A percentile compares a stretch with the other conserved stretches of the same genome.
Evolutionary conservation across 1,284 basidiomycete genomes (phyloP).

Genomic region (Pseudozyma hubeiensis): DNA sequence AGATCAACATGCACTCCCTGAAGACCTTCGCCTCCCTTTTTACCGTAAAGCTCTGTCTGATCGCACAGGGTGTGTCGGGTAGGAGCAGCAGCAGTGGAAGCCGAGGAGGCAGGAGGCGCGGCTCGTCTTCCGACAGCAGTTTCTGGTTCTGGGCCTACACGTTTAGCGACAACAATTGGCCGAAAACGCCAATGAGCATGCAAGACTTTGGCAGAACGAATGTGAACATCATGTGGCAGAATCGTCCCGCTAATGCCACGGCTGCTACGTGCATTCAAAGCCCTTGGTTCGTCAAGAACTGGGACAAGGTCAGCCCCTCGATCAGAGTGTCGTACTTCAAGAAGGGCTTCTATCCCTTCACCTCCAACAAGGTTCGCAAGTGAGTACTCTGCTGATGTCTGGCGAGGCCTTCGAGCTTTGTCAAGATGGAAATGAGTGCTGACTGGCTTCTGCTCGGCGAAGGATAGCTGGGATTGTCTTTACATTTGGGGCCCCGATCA

Average conservation of each 20-base stretch:
- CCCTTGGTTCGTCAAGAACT: slow-evolving; percentile 14
- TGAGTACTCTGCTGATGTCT: slow-evolving; percentile 1
- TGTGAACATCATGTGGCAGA: slow-evolving; percentile 14
- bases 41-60: background rate
- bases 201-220: background rate
- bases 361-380: slow-evolving; percentile 2
- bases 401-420: too few species aligned
- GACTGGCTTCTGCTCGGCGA: background rate
- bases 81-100: background rate
- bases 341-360: background rate
- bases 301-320: slow-evolving; percentile 5
- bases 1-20: slow-evolving; percentile 2
- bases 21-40: background rate
- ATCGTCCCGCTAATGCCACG: slow-evolving; percentile 5
- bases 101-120: background rate
- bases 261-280: slow-evolving; percentile 18
- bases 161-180: slow-evolving; percentile 2
- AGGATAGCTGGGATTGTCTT: slow-evolving; percentile 11
- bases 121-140: background rate
- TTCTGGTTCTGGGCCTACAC: slow-evolving; percentile 8
- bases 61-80: slow-evolving; percentile 1
- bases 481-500: slow-evolving; percentile 24
- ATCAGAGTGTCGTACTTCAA: slow-evolving; percentile 14
- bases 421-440: background rate
- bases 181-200: slow-evolving; percentile 4